phyloP scores from a whole-genome alignment of 1,284 basidiomycete genomes.

The Ustilago bromivora region DNA sequence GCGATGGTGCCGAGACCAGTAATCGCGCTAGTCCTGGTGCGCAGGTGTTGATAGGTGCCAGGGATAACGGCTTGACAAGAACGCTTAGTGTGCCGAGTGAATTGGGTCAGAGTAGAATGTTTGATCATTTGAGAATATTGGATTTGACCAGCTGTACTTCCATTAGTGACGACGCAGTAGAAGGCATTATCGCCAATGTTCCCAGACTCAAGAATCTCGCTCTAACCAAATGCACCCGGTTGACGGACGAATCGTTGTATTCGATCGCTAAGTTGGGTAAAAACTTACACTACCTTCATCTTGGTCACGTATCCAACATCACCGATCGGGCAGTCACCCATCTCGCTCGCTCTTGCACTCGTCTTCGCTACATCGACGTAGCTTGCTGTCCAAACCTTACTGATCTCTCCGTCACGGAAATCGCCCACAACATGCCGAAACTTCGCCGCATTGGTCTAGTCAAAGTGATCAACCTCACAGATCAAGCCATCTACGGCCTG shows the following conservation, averaged over 20 bases:
- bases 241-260: slow-evolving; percentile 88
- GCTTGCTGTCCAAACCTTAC: slow-evolving; percentile 93
- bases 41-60: background rate
- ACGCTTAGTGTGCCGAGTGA: slow-evolving; percentile 22
- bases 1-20: slow-evolving; percentile 52
- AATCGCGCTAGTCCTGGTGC: slow-evolving; percentile 48
- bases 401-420: slow-evolving; percentile 91
- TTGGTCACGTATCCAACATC: slow-evolving; percentile 87
- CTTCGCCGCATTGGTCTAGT: slow-evolving; percentile 94
- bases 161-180: slow-evolving; percentile 88
- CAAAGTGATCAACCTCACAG: slow-evolving; percentile 88
- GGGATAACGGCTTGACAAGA: slow-evolving; percentile 25
- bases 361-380: slow-evolving; percentile 95
- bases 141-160: slow-evolving; percentile 82
- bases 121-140: slow-evolving; percentile 67
- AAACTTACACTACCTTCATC: slow-evolving; percentile 92
- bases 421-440: slow-evolving; percentile 85
- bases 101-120: slow-evolving; percentile 48
- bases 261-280: slow-evolving; percentile 88
- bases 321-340: slow-evolving; percentile 89
- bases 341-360: slow-evolving; percentile 86
- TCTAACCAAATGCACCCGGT: slow-evolving; percentile 85
- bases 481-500: slow-evolving; percentile 89
- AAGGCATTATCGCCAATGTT: slow-evolving; percentile 87
- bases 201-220: slow-evolving; percentile 92